These are phyloP conservation scores for Pisolithus sp. DNA, from an alignment of 768 basidiomycete species.

Conservation along the genomic window DNA sequence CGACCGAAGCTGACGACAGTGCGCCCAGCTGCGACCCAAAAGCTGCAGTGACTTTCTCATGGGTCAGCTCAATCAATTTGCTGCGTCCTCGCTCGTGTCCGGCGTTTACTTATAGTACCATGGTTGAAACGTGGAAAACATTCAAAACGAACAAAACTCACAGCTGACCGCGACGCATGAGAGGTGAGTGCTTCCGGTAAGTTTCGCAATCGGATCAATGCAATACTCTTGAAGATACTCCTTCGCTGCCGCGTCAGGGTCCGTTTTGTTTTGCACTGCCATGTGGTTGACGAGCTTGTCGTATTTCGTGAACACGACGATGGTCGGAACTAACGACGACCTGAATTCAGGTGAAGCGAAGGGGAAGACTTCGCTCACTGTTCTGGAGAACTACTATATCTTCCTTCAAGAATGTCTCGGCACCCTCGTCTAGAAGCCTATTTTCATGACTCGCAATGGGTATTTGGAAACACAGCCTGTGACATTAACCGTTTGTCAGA, in stretches of 20 bases:
- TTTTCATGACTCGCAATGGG: not conserved
- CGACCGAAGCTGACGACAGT: no score
- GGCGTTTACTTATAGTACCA: not conserved
- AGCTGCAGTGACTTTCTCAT: not conserved
- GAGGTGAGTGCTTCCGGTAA: not conserved
- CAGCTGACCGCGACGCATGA: not conserved
- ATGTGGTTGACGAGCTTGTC: not conserved
- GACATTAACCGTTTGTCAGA: not conserved
- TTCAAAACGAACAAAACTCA: not conserved
- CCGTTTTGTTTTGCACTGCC: conserved; percentile 1
- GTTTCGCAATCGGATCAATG: not conserved
- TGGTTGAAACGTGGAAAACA: not conserved
- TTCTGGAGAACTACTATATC: not conserved
- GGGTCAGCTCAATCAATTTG: not conserved
- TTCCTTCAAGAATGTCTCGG: not conserved
- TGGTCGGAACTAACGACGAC: not conserved
- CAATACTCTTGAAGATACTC: not conserved
- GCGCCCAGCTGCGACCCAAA: not conserved
- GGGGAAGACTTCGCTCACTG: not conserved
- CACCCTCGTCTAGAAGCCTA: not conserved
- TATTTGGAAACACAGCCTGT: not conserved
- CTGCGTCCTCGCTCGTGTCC: not conserved
- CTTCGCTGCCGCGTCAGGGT: not conserved
- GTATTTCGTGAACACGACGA: conserved; percentile 2
- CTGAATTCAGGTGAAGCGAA: not conserved